These are phyloP conservation scores for Aristolochia fimbriata DNA, from an alignment of 164 flowering plant species.

Conservation along the genomic window DNA sequence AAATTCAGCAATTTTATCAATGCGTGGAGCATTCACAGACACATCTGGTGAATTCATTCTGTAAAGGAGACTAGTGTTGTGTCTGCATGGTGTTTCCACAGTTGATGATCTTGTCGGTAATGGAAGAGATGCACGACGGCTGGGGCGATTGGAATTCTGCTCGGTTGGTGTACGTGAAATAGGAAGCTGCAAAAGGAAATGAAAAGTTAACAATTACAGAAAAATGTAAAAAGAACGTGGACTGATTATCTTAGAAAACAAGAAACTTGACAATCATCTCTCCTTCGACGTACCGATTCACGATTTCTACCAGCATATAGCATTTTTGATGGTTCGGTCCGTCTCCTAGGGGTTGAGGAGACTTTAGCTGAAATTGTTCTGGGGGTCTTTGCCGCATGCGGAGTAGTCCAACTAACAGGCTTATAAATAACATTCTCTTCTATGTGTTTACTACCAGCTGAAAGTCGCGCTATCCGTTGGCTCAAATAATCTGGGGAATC, in stretches of 20 bases:
- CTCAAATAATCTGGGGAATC: constrained; percentile 23
- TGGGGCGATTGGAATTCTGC: constrained; percentile 17
- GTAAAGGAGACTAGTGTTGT: constrained; percentile 31
- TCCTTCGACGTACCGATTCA: constrained; percentile 32
- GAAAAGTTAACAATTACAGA: neutral
- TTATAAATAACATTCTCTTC: constrained; percentile 31
- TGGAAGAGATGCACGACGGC: constrained; percentile 77
- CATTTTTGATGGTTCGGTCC: constrained; percentile 34
- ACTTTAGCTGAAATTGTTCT: constrained; percentile 40
- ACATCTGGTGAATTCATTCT: constrained; percentile 70
- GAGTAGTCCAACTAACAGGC: constrained; percentile 20
- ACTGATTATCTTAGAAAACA: neutral
- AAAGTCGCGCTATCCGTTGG: constrained; percentile 30
- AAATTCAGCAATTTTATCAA: constrained; percentile 84
- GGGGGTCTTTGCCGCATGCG: constrained; percentile 34
- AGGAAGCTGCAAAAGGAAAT: constrained; percentile 38
- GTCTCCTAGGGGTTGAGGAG: constrained; percentile 48
- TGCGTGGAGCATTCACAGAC: constrained; percentile 79
- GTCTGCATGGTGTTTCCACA: constrained; percentile 26
- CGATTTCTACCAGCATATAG: constrained; percentile 26
- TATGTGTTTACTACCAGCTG: constrained; percentile 27
- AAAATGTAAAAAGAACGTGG: neutral
- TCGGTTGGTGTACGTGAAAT: constrained; percentile 30
- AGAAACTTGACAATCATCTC: neutral
- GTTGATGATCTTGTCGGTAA: constrained; percentile 28